These are phyloP conservation scores for Wickerhamiella sergipiensis DNA, from an alignment of 805 yeast genomes.

Conservation along the genomic window DNA sequence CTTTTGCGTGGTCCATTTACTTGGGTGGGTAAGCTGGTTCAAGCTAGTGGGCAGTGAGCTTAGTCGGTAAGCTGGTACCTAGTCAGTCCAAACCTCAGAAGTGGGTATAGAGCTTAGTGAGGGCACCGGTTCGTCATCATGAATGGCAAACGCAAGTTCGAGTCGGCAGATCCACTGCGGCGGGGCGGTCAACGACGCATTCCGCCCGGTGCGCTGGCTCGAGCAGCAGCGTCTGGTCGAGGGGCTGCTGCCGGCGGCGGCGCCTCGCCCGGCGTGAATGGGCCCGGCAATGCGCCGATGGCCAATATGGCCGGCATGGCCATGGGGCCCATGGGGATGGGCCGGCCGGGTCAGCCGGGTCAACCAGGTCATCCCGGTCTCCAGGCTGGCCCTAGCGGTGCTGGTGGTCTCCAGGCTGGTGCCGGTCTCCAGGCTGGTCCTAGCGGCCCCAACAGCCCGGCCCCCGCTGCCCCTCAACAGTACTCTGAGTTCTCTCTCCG, in stretches of 20 bases:
- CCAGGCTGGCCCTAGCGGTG: no score
- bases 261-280: constrained; percentile 3
- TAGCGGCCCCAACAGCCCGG: not conserved
- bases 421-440: not conserved
- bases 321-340: not conserved
- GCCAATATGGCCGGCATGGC: not conserved
- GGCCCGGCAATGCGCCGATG: constrained; percentile 5
- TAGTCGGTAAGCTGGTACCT: no score
- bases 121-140: not conserved
- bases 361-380: no score
- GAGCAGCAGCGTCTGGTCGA: constrained; percentile 1
- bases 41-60: no score
- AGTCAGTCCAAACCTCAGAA: no score
- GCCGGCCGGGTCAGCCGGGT: not conserved
- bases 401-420: no score
- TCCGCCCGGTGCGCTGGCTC: constrained; percentile 9
- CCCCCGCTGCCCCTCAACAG: not conserved
- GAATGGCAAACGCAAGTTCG: constrained; percentile 12
- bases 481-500: constrained; percentile 43
- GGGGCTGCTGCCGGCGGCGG: constrained; percentile 5
- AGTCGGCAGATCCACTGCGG: constrained; percentile 17
- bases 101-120: no score
- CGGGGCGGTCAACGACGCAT: constrained; percentile 12
- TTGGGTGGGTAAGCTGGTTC: no score
- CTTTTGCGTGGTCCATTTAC: constrained; percentile 11